Evolutionary conservation across 129 eudicot genomes (phyloP), one percentile per base, ranked within the genome.

Genomic region (Tagetes patula): DNA sequence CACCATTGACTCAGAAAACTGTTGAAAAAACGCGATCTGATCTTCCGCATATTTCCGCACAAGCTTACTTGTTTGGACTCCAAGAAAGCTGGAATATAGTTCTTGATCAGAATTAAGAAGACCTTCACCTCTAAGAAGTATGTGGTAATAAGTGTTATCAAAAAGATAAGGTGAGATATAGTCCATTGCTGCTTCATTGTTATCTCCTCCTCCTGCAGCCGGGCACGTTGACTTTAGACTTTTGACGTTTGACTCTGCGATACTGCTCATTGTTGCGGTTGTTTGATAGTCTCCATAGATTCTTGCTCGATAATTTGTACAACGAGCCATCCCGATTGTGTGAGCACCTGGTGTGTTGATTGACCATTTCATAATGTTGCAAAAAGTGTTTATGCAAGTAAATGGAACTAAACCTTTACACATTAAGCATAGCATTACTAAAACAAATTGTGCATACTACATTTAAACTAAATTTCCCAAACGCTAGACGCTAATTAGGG

Each of bases 271-370:
- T 3, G 69, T 79, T 7, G 94, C 78, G 30, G 97, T 89, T 40
- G 69, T 40, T 61, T 60, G 60, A 40, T 79, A 85, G 82, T 89
- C 98, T 71, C 96, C 96, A 5, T 92, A 89, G 49, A 92, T 87
- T 82, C 98, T 85, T 58, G 82, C 79, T 73, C 92, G 81, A 83
- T 83, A 92, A 43, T 84, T 92, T 61, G 74, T 84, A 55, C 98
- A 92, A 0, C 96, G 85, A 20, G 96, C 95, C 91, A 75, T 92
- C 41, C 98, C 98, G 36, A 92, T 89, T 38, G 98, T 92, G 75
- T 92, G 98, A 4, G 95, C 96, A 75, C 98, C 98, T 92, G 87
- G 40, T 61, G 60, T 54, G 60, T 6, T 54, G 2, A 20, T 54
- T 54, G 60, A 7, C 7, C 10, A 54, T 20, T 50, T 50, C 56